phyloP scores from a whole-genome alignment of 2,329 filamentous ascomycete genomes.

The Aureobasidium sp. region DNA sequence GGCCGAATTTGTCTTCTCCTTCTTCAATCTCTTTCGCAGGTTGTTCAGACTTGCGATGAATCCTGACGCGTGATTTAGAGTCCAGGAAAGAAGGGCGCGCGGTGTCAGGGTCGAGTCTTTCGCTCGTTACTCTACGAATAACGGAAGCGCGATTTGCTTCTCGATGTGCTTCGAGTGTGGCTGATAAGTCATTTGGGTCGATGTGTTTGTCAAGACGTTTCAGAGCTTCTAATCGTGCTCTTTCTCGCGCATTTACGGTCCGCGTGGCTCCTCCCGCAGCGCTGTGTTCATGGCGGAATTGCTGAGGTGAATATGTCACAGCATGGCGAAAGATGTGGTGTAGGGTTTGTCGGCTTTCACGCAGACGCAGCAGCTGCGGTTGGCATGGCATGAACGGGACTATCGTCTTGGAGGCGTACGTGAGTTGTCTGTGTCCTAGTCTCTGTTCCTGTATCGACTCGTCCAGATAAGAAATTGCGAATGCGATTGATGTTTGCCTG shows the following conservation, averaged over 20 bases:
- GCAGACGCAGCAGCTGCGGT: background rate
- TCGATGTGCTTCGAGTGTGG: constrained; percentile 15
- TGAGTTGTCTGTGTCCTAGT: background rate
- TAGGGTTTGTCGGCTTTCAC: constrained; percentile 1
- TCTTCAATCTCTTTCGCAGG: background rate
- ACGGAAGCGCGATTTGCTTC: constrained; percentile 7
- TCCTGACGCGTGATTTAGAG: background rate
- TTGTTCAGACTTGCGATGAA: too few species aligned
- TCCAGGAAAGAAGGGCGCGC: background rate
- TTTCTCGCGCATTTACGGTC: too few species aligned
- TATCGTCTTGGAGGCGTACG: background rate
- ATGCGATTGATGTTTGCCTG: constrained; percentile 2
- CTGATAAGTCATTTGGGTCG: constrained; percentile 5
- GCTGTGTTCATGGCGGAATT: background rate
- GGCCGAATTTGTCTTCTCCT: background rate
- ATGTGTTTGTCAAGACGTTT: constrained; percentile 2
- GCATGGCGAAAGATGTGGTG: background rate
- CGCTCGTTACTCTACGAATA: background rate
- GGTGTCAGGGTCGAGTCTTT: background rate
- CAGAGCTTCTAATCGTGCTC: background rate
- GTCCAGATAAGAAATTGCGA: background rate
- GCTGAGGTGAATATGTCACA: background rate
- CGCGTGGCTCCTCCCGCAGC: background rate
- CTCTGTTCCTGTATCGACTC: background rate
- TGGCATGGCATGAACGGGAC: constrained; percentile 13